Percentiles rank a stretch among this genome's conserved stretches.
These are phyloP conservation scores for Microdochium bolleyi DNA, from an alignment of 2,329 filamentous ascomycete species.

Conservation along the genomic window DNA sequence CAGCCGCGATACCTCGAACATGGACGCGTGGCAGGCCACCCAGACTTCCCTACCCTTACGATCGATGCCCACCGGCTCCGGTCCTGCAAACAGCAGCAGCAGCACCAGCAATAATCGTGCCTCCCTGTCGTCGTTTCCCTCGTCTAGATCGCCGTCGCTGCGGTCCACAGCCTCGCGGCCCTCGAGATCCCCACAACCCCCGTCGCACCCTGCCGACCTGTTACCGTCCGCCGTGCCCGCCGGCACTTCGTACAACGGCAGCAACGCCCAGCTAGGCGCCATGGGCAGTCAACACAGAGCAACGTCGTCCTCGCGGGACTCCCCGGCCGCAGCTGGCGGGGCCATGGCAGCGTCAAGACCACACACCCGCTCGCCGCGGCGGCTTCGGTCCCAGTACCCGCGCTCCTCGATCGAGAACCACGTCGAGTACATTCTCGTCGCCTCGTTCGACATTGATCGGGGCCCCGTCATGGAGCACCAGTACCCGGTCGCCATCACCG, in stretches of 20 bases:
- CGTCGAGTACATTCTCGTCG: slow-evolving; percentile 97
- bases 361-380: slow-evolving; percentile 41
- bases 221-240: background rate
- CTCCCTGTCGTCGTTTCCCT: slow-evolving; percentile 58
- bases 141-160: slow-evolving; percentile 48
- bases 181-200: slow-evolving; percentile 14
- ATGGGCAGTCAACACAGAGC: background rate
- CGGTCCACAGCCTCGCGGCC: slow-evolving; percentile 47
- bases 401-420: slow-evolving; percentile 74
- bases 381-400: slow-evolving; percentile 67
- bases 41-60: background rate
- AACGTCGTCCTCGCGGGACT: background rate
- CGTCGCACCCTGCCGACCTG: background rate
- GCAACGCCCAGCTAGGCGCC: background rate
- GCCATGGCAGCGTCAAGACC: background rate
- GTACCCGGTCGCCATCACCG: slow-evolving; percentile 88
- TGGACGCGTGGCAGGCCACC: slow-evolving; percentile 1
- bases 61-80: background rate
- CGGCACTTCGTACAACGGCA: background rate
- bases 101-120: slow-evolving; percentile 30
- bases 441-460: slow-evolving; percentile 93
- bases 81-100: slow-evolving; percentile 3
- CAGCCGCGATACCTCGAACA: too few relatives aligned
- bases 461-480: slow-evolving; percentile 98
- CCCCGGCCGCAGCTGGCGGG: too few relatives aligned